Percentiles rank a stretch among this genome's conserved stretches.
Evolutionary conservation across 768 basidiomycete species (phyloP).

Genomic region (Kwoniella mangroviensis): DNA sequence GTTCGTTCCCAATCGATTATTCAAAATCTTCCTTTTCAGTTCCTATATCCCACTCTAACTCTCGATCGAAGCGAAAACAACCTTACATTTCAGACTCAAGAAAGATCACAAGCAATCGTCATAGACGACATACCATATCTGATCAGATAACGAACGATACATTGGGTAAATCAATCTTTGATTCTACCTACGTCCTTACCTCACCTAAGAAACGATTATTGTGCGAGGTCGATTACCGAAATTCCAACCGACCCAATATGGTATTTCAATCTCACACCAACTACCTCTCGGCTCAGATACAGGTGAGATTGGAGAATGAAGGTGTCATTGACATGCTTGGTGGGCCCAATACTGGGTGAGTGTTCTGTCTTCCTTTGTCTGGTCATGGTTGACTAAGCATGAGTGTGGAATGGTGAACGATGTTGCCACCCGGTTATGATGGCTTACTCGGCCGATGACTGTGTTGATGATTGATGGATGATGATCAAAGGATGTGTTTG

Average conservation of each 20-base stretch:
- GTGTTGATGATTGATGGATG: neutral
- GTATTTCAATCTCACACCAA: constrained; percentile 28
- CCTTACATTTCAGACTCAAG: neutral
- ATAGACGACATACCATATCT: neutral
- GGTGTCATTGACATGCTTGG: constrained; percentile 49
- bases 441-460: neutral
- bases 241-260: constrained; percentile 4
- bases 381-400: neutral
- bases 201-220: neutral
- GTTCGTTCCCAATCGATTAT: constrained; percentile 2
- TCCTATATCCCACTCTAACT: neutral
- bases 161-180: neutral
- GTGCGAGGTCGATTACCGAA: neutral
- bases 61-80: neutral
- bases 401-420: neutral
- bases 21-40: neutral
- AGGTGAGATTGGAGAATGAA: constrained; percentile 41
- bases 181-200: neutral
- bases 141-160: neutral
- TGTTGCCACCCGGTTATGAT: constrained; percentile 21
- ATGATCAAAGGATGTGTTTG: neutral
- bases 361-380: neutral
- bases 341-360: constrained; percentile 50
- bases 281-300: constrained; percentile 38
- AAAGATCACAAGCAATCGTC: neutral